Base-by-base conservation (phyloP, 306 rosid species). In the Benincasa hispida region DNA sequence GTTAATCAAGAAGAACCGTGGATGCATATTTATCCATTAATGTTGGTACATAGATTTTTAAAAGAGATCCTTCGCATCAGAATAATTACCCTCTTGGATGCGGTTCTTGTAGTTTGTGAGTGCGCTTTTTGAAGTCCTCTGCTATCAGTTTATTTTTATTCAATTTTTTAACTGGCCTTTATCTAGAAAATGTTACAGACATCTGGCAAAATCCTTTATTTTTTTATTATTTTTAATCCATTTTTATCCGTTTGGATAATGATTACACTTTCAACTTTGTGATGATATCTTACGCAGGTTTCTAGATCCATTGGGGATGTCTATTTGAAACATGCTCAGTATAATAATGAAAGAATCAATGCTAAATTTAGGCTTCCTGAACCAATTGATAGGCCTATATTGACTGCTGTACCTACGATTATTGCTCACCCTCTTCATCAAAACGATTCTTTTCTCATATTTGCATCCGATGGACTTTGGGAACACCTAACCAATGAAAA, bases 401-500 rank as follows among this genome's bases (percentile, higher is more conserved):
- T 92, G 91, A 56, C 90, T 81, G 92, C 95, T 61, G 83, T 63
- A 82, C 98, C 98, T 70, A 79, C 92, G 70, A 89, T 92, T 84
- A 18, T 89, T 85, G 85, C 92, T 83, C 98, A 89, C 73, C 81
- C 83, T 63, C 90, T 92, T 78, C 96, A 92, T 69, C 93, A 91
- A 86, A 87, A 87, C 75, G 98, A 92, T 87, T 90, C 96, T 79
- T 92, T 92, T 87, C 94, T 92, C 80, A 92, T 92, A 84, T 92
- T 91, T 89, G 98, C 98, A 76, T 92, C 98, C 68, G 98, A 92
- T 89, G 98, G 98, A 81, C 85, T 92, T 79, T 92, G 98, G 98
- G 98, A 92, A 87, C 96, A 90, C 86, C 84, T 92, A 82, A 92
- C 85, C 84, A 92, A 90, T 83, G 96, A 92, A 63, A 81, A 84